Evolutionary conservation across 306 rosid species (phyloP).

Genomic region (Trifolium dubium): DNA sequence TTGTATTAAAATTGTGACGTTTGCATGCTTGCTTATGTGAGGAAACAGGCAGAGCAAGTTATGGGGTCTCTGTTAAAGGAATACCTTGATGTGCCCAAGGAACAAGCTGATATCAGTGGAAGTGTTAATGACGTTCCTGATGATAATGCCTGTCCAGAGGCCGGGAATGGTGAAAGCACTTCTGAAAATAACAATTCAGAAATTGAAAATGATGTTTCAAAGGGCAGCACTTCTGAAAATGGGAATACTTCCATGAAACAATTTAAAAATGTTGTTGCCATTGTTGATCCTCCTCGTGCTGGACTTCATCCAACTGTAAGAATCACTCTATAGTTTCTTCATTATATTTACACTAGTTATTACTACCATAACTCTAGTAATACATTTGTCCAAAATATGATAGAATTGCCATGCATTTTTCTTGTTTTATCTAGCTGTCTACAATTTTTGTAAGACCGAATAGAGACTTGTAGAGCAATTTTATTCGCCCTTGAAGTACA

Average conservation of each 20-base stretch:
- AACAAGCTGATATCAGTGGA: conserved; percentile 54
- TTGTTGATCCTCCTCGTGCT: conserved; percentile 95
- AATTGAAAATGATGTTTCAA: conserved; percentile 46
- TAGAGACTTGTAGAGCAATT: background rate
- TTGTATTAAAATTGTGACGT: conserved; percentile 23
- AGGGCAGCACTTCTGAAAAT: conserved; percentile 51
- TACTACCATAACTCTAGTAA: conserved; percentile 1
- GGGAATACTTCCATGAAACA: conserved; percentile 47
- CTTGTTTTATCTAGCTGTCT: background rate
- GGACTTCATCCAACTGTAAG: conserved; percentile 98
- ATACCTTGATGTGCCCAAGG: conserved; percentile 55
- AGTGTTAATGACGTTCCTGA: conserved; percentile 42
- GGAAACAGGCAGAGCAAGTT: conserved; percentile 89
- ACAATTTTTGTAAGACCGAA: background rate
- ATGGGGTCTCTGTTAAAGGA: conserved; percentile 88
- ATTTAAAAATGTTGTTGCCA: conserved; percentile 87
- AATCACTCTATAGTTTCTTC: conserved; percentile 27
- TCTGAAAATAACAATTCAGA: conserved; percentile 52
- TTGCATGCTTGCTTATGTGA: conserved; percentile 39
- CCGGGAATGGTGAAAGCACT: conserved; percentile 50
- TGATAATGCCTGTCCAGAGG: conserved; percentile 48
- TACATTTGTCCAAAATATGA: conserved; percentile 24
- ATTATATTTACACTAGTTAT: conserved; percentile 11
- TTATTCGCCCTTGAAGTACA: background rate
- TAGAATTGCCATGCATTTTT: conserved; percentile 4